Conservation (phyloP, 2,329 filamentous ascomycete genomes). For the Pseudopithomyces maydicus region DNA sequence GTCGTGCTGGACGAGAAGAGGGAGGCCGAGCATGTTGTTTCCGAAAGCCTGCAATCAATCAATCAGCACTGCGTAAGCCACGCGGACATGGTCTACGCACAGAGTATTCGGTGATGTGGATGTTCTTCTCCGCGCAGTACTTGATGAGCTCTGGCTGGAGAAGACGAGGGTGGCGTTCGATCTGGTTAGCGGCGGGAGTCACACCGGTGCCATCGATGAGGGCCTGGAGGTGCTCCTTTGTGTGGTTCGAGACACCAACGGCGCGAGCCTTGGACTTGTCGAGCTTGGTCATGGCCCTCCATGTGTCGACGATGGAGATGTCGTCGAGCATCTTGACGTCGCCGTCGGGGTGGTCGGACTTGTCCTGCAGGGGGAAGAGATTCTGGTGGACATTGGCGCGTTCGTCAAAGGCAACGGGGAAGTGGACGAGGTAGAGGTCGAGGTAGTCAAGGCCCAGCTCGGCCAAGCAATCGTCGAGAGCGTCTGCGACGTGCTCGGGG, state of each 20-base stretch:
- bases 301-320: conserved; percentile 58
- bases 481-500: conserved; percentile 64
- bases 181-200: conserved; percentile 35
- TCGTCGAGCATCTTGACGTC: conserved; percentile 51
- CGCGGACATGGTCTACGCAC: conserved; percentile 30
- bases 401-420: conserved; percentile 60
- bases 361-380: conserved; percentile 26
- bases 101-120: conserved; percentile 38
- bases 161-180: conserved; percentile 36
- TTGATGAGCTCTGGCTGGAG: conserved; percentile 34
- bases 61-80: conserved; percentile 64
- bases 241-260: conserved; percentile 38
- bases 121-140: conserved; percentile 37
- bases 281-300: conserved; percentile 47
- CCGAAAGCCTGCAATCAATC: conserved; percentile 63
- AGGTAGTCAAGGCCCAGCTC: conserved; percentile 87
- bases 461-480: conserved; percentile 73
- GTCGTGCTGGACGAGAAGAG: conserved; percentile 50
- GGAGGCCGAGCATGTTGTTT: conserved; percentile 60
- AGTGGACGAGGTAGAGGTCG: conserved; percentile 83
- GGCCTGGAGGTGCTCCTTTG: conserved; percentile 52
- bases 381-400: conserved; percentile 45
- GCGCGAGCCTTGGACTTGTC: conserved; percentile 41
- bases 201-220: conserved; percentile 54
- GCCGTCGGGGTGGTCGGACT: conserved; percentile 7